Evolutionary conservation across 148 eudicot species (phyloP).

Genomic region (Bassia scoparia): DNA sequence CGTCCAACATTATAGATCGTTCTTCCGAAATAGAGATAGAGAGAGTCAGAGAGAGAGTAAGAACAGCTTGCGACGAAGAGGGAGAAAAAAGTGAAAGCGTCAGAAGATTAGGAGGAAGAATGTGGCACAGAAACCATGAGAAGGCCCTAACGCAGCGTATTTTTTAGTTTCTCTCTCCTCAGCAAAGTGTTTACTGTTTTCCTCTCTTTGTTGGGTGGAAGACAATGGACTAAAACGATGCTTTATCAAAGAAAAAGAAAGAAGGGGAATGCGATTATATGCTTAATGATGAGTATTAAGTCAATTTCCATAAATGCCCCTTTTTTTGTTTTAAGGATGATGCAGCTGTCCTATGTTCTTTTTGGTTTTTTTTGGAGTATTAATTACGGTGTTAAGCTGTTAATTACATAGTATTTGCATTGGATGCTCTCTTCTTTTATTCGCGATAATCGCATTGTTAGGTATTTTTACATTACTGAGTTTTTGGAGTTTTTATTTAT

Average conservation of each 20-base stretch:
- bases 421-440: too few relatives aligned
- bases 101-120: neutral
- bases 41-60: neutral
- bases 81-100: neutral
- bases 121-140: slow-evolving; percentile 9
- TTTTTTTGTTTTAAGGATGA: neutral
- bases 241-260: neutral
- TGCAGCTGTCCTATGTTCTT: too few relatives aligned
- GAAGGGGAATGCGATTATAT: too few relatives aligned
- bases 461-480: too few relatives aligned
- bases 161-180: neutral
- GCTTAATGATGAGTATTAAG: neutral
- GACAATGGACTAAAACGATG: slow-evolving; percentile 4
- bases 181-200: neutral
- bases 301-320: neutral
- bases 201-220: neutral
- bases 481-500: too few relatives aligned
- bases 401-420: too few relatives aligned
- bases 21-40: neutral
- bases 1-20: slow-evolving; percentile 53
- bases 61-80: neutral
- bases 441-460: too few relatives aligned
- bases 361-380: too few relatives aligned
- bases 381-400: too few relatives aligned
- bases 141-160: neutral